Evolutionary conservation across 2,329 filamentous ascomycete species (phyloP), one percentile per base, ranked within the genome.

Genomic region (Hymenoscyphus linearis): DNA sequence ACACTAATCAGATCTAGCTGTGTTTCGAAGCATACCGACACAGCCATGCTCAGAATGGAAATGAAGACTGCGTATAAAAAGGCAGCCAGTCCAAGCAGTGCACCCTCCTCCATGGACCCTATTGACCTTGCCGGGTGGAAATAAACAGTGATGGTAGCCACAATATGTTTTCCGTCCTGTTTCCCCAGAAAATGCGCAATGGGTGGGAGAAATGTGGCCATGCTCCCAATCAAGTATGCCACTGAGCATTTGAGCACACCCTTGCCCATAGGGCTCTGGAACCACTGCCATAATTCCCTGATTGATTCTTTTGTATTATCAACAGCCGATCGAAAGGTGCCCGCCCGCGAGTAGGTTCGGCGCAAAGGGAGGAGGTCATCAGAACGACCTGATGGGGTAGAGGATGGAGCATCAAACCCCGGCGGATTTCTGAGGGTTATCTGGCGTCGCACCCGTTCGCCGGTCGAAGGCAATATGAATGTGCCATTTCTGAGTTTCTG

Each of bases 121-220:
- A 87, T 84, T 18, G 91, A 91, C 61, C 93, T 82, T 5, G 91
- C 90, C 4, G 93, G 92, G 73, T 97, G 92, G 70, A 97, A 98
- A 72, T 96, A 98, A 12, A 97, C 93, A 0, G 91, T 96, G 61
- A 97, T 85, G 2, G 93, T 97, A 35, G 92, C 92, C 57, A 96
- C 91, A 71, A 96, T 87, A 75, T 97, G 93, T 72, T 97, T 97
- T 57, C 91, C 91, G 75, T 96, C 93, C 71, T 92, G 89, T 65
- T 87, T 64, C 82, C 93, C 93, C 16, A 97, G 79, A 60, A 92
- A 84, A 7, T 80, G 77, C 16, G 91, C 87, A 60, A 96, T 80
- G 2, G 83, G 82, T 2, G 87, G 84, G 64, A 91, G 86, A 69
- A 96, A 95, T 0, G 93, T 97, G 37, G 88, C 91, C 74, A 96